Base-by-base conservation (phyloP, 306 rosid species). In the Carpinus fangiana region DNA sequence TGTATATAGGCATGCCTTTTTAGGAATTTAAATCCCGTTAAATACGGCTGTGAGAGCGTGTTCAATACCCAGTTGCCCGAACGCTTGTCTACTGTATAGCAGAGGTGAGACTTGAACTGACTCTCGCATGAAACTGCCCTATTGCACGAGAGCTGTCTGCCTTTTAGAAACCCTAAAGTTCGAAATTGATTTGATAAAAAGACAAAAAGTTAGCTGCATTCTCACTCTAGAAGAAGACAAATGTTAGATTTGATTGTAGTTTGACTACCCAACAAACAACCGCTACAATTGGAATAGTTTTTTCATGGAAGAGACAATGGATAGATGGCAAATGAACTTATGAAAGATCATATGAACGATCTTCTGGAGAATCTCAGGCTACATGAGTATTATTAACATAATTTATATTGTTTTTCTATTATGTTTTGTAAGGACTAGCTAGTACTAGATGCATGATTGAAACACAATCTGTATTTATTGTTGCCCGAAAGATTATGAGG, bases 221-320 rank as follows among this genome's bases (percentile, higher is more conserved):
- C 65, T 59, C 36, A 59, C 83, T 85, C 88, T 82, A 74, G 69
- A 50, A 76, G 77, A 86, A 70, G 76, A 73, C 76, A 81, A 72
- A 77, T 3, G 80, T 55, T 79, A 68, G 82, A 90, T 90, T 88
- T 68, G 68, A 62, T 45, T 88, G 91, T 77, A 73, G 85, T 76
- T 69, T 64, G 85, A 78, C 89, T 73, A 57, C 82, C 81, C 76
- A 79, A 68, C 93, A 86, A 34, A 71, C 26, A 67, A 77, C 80
- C 79, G 82, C 77, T 84, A 62, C 74, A 82, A 65, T 80, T 76
- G 81, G 72, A 48, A 74, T 28, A 80, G 50, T 18, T 69, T 76
- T 69, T 57, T 69, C 78, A 41, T 79, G 83, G 70, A 79, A 53
- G 67, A 78, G 70, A 73, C 78, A 73, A 48, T 77, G 78, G 65